Base-by-base conservation (phyloP, 257 asterid genomes). In the Penstemon barbatus region DNA sequence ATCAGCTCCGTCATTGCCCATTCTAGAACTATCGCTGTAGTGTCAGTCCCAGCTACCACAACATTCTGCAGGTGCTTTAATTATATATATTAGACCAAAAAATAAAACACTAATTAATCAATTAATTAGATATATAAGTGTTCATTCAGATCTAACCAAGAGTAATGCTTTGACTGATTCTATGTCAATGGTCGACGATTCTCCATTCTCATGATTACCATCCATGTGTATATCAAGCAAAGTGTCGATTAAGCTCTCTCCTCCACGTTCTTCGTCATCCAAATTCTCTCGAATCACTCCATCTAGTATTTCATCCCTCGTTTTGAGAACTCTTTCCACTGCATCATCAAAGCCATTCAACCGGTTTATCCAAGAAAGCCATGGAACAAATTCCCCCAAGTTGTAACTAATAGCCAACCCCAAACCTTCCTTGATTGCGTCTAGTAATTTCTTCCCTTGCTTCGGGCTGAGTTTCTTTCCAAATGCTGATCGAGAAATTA, bases 311-410 rank as follows among this genome's bases (percentile, higher is more conserved):
- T 61, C 66, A 57, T 78, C 83, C 36, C 46, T 10, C 43, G 0
- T 61, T 51, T 52, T n/a, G 0, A 49, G 57, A 15, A 10, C 3
- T 4, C 43, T 65, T 0, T 74, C 62, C 9, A 74, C 5, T 2
- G 60, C 45, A 3, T 55, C 74, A 11, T 61, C n/a, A 1, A 43
- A 45, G 3, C 80, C 80, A 3, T 25, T 70, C 19, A 74, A 5
- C n/a, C 68, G 4, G 40, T 71, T 61, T 5, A 74, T 63, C 78
- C 83, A 79, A 25, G 70, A 9, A 33, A 79, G 77, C 77, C 75
- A 71, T 0, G 83, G 80, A 4, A 79, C 6, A 25, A 54, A 75
- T 1, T 71, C 80, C 0, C 75, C 83, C 3, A 75, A 0, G 0
- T 59, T 42, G 46, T 70, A n/a, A 4, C 42, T 71, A 0, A n/a